Evolutionary conservation across 176 grass and related monocot genomes (phyloP).

Genomic region (Carex pumila): DNA sequence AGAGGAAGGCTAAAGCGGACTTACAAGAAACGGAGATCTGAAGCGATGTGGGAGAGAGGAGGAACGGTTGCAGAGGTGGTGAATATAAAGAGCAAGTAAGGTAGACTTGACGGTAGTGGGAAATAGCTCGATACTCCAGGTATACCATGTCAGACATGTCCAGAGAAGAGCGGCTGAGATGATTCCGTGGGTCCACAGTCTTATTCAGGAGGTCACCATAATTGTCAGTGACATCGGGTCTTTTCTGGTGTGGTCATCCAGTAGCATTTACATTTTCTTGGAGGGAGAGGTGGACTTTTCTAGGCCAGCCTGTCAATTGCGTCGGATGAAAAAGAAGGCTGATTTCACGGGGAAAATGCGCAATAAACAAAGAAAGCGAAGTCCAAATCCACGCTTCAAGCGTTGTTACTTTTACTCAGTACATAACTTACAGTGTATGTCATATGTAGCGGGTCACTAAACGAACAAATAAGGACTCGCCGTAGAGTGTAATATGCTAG

Average conservation of each 20-base stretch:
- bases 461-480: neutral
- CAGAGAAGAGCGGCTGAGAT: neutral
- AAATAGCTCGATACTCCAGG: neutral
- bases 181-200: neutral
- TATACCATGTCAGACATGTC: neutral
- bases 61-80: neutral
- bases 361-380: neutral
- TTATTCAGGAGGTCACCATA: neutral
- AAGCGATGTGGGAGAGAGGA: slow-evolving; percentile 6
- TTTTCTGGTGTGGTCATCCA: neutral
- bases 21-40: slow-evolving; percentile 22
- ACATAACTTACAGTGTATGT: neutral
- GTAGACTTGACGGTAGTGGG: neutral
- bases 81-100: slow-evolving; percentile 1
- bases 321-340: slow-evolving; percentile 10
- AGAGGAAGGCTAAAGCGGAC: neutral
- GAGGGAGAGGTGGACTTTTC: neutral
- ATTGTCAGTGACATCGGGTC: neutral
- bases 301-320: neutral
- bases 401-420: neutral
- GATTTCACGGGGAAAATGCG: neutral
- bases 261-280: neutral
- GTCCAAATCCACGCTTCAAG: slow-evolving; percentile 1
- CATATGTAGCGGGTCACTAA: neutral
- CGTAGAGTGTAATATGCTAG: neutral